phyloP scores from a whole-genome alignment of 495 filamentous ascomycete species.

The Hypoxylon intermedium region DNA sequence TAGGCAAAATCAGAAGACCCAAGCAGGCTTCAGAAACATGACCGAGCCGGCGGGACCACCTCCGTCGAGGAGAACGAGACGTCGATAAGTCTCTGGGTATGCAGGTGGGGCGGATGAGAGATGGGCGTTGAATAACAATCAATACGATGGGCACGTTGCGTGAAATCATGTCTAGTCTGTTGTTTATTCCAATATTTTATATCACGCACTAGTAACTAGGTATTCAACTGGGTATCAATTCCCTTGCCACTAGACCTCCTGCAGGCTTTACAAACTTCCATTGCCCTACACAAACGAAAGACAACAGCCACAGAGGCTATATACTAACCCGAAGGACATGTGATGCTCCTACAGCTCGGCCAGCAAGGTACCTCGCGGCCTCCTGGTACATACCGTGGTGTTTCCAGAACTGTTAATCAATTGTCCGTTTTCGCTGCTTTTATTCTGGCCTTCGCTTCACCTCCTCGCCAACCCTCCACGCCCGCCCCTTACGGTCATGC shows the following conservation, averaged over 20 bases:
- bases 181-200: too few species aligned
- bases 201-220: background rate
- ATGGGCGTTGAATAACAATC: background rate
- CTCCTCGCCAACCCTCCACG: too few species aligned
- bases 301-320: background rate
- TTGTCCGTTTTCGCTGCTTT: too few species aligned
- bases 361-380: background rate
- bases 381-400: background rate
- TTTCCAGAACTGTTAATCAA: too few species aligned
- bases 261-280: background rate
- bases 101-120: too few species aligned
- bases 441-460: too few species aligned
- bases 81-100: constrained; percentile 18
- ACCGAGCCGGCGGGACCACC: background rate
- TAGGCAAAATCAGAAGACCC: constrained; percentile 2
- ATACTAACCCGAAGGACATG: background rate
- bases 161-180: too few species aligned
- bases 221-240: constrained; percentile 16
- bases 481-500: too few species aligned
- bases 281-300: background rate
- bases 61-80: constrained; percentile 25
- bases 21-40: background rate
- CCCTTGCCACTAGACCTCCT: background rate
- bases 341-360: background rate
- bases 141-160: background rate